Base-by-base conservation (phyloP, 179 eudicot species). In the Sideroxylon spinosum region DNA sequence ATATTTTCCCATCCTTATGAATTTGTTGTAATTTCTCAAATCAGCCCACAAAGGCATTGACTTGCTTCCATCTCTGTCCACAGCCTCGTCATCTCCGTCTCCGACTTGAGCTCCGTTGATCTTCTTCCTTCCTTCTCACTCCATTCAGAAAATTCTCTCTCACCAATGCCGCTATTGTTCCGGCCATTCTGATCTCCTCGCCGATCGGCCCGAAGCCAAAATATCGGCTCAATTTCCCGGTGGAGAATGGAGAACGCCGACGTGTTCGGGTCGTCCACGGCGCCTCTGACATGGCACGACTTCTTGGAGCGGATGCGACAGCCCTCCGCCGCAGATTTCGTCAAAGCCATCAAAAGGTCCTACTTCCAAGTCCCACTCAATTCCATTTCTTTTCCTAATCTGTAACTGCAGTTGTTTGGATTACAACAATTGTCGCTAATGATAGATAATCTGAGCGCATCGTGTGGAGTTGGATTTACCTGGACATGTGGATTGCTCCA, bases 251-350 rank as follows among this genome's bases (percentile, higher is more conserved):
- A 93, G 75, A 89, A 88, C 76, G 78, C 84, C 81, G 98, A 95
- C 68, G 86, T 82, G 73, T 88, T 95, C 60, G 87, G 92, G 52
- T 86, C 97, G 17, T 93, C 97, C 22, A 93, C 98, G 78, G 91
- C 91, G 68, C 95, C 93, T 67, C 81, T 89, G 83, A 91, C 99
- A 48, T 95, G 98, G 99, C 97, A 95, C 77, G 97, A 95, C 79
- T 95, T 95, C 82, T 86, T 95, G 44, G 97, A 95, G 79, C 98
- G 99, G 67, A 95, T 95, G 99, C 93, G 99, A 72, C 97, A 95
- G 32, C 99, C 99, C 74, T 87, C 99, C 62, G 99, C 99, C 46
- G 87, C 97, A 62, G 97, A 93, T 78, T 93, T 93, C 76, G 99
- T 95, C 75, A 95, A 93, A 89, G 86, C 95, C 77, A 95, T 95